A percentile compares a stretch with the other conserved stretches of the same genome.
phyloP scores from a whole-genome alignment of 257 asterid genomes.

The Solanum habrochaites region DNA sequence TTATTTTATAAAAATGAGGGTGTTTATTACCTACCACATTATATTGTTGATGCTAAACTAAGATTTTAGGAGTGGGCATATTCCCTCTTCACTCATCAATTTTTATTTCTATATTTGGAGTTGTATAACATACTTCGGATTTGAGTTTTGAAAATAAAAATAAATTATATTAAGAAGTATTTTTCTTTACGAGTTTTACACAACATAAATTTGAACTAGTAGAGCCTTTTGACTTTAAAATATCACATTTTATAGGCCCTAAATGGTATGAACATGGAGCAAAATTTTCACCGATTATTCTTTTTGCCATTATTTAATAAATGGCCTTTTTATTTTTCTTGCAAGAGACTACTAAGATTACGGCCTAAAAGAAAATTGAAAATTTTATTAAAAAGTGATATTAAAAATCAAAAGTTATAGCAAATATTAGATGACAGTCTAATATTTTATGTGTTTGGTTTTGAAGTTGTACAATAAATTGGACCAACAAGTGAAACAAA shows the following conservation, averaged over 20 bases:
- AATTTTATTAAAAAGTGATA: neutral
- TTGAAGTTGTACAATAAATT: neutral
- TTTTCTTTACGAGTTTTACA: fast-evolving
- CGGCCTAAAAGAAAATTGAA: neutral
- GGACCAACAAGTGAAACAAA: neutral
- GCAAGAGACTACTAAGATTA: neutral
- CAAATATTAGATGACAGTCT: neutral
- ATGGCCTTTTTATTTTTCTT: neutral
- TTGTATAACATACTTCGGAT: neutral
- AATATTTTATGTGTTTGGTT: neutral
- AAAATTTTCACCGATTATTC: neutral
- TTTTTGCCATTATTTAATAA: neutral
- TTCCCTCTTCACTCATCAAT: neutral
- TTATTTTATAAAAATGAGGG: neutral
- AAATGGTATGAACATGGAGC: neutral
- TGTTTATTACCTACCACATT: neutral
- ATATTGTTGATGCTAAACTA: neutral
- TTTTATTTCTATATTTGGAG: too few species aligned
- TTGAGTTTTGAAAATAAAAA: neutral
- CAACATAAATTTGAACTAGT: fast-evolving
- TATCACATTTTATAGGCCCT: neutral
- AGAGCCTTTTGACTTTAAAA: neutral
- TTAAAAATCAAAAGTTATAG: neutral
- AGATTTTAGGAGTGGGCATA: neutral
- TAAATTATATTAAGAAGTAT: neutral